Percentiles rank a stretch among this genome's conserved stretches.
Evolutionary conservation across 441 rosid species (phyloP).

Genomic region (Eutrema salsugineum): DNA sequence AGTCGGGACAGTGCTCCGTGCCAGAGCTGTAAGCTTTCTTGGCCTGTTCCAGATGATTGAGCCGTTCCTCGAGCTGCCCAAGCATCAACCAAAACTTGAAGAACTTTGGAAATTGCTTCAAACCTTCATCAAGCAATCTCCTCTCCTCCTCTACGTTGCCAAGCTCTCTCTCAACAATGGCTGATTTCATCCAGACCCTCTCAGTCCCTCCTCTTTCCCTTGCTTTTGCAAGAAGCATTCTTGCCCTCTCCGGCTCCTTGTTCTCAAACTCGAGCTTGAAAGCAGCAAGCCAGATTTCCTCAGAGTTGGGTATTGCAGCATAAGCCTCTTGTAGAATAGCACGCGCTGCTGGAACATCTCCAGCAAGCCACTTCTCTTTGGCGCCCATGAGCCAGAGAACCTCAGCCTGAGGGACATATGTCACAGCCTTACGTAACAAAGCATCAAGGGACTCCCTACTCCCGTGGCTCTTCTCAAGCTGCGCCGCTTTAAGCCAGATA

Average conservation of each 20-base stretch:
- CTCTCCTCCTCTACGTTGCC: conserved; percentile 77
- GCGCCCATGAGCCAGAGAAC: conserved; percentile 99
- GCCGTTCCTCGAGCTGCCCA: conserved; percentile 89
- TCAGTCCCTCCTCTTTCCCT: conserved; percentile 97
- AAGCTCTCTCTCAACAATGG: conserved; percentile 90
- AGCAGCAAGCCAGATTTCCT: conserved; percentile 98
- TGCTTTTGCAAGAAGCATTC: conserved; percentile 91
- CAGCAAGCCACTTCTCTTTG: conserved; percentile 98
- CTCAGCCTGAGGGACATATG: conserved; percentile 91
- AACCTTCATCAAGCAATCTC: conserved; percentile 77
- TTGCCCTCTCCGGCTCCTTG: conserved; percentile 93
- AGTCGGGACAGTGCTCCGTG: conserved; percentile 61
- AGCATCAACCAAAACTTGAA: conserved; percentile 95
- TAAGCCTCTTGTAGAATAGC: conserved; percentile 95
- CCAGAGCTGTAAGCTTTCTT: conserved; percentile 67
- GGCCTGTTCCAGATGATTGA: conserved; percentile 56
- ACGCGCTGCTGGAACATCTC: conserved; percentile 93
- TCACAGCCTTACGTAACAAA: conserved; percentile 78
- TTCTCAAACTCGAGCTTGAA: conserved; percentile 99
- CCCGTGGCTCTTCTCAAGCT: conserved; percentile 96
- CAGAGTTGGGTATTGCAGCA: conserved; percentile 91
- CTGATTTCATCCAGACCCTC: conserved; percentile 99
- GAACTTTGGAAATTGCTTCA: conserved; percentile 75
- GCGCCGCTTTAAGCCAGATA: conserved; percentile 95
- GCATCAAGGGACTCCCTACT: conserved; percentile 96